These are phyloP conservation scores for Saccharomyces mikatae DNA, from an alignment of 805 yeast genomes.

Conservation along the genomic window DNA sequence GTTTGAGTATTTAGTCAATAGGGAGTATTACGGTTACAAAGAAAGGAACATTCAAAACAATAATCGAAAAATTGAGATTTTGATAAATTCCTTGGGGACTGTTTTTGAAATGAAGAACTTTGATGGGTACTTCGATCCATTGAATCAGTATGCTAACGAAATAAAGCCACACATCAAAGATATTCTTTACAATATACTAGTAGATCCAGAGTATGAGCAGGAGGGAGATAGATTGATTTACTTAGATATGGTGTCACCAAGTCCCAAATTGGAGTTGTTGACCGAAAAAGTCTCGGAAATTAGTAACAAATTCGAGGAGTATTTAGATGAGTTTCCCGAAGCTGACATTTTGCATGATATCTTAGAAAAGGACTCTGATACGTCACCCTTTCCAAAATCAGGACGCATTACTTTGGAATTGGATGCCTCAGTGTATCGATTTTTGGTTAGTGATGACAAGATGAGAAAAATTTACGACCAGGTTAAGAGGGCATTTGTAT, in stretches of 20 bases:
- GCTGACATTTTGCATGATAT: slow-evolving; percentile 50
- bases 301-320: slow-evolving; percentile 36
- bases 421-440: slow-evolving; percentile 45
- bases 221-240: slow-evolving; percentile 24
- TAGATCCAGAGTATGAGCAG: slow-evolving; percentile 26
- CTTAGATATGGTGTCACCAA: slow-evolving; percentile 23
- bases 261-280: slow-evolving; percentile 18
- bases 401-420: slow-evolving; percentile 39
- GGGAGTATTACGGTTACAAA: slow-evolving; percentile 19
- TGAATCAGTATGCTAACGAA: slow-evolving; percentile 29
- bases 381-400: slow-evolving; percentile 34
- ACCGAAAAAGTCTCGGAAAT: slow-evolving; percentile 33
- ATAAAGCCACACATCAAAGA: slow-evolving; percentile 22
- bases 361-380: slow-evolving; percentile 32
- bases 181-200: slow-evolving; percentile 18
- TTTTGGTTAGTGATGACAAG: slow-evolving; percentile 46
- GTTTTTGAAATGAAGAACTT: slow-evolving; percentile 26
- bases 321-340: slow-evolving; percentile 37
- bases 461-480: slow-evolving; percentile 56
- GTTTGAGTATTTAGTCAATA: slow-evolving; percentile 17
- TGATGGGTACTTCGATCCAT: slow-evolving; percentile 25
- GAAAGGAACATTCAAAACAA: slow-evolving; percentile 1
- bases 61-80: slow-evolving; percentile 12
- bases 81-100: slow-evolving; percentile 15
- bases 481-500: slow-evolving; percentile 73